Evolutionary conservation across 768 basidiomycete genomes (phyloP).

Genomic region (Leccinum aurantiacum): DNA sequence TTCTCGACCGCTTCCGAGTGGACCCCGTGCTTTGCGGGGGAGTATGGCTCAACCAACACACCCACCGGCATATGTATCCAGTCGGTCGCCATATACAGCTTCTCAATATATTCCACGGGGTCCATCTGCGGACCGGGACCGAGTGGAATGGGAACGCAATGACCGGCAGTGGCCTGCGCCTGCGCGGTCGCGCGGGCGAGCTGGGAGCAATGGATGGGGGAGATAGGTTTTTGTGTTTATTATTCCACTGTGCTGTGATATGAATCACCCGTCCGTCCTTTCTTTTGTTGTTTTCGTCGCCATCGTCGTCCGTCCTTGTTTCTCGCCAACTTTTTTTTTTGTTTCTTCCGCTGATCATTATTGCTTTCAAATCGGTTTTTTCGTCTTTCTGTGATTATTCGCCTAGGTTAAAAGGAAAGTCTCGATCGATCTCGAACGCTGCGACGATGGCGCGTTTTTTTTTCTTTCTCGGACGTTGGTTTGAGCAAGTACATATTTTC

Average conservation of each 20-base stretch:
- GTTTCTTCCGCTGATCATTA: slow-evolving; percentile 32
- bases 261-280: slow-evolving; percentile 3
- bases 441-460: neutral
- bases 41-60: slow-evolving; percentile 25
- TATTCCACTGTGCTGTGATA: slow-evolving; percentile 15
- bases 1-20: slow-evolving; percentile 39
- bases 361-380: slow-evolving; percentile 25
- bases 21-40: slow-evolving; percentile 40
- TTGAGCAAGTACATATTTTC: neutral
- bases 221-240: slow-evolving; percentile 20
- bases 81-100: slow-evolving; percentile 24
- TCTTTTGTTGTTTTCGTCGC: neutral
- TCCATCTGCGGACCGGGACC: slow-evolving; percentile 52
- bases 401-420: slow-evolving; percentile 9
- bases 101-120: slow-evolving; percentile 47
- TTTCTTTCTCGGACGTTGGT: neutral
- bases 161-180: slow-evolving; percentile 36
- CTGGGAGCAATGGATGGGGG: slow-evolving; percentile 39
- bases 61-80: slow-evolving; percentile 16
- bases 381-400: slow-evolving; percentile 9
- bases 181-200: slow-evolving; percentile 32
- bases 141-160: slow-evolving; percentile 45
- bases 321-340: neutral
- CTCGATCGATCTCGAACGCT: neutral
- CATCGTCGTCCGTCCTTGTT: neutral